Evolutionary conservation across 805 yeast species (phyloP).

Genomic region (Kregervanrija fluxuum): DNA sequence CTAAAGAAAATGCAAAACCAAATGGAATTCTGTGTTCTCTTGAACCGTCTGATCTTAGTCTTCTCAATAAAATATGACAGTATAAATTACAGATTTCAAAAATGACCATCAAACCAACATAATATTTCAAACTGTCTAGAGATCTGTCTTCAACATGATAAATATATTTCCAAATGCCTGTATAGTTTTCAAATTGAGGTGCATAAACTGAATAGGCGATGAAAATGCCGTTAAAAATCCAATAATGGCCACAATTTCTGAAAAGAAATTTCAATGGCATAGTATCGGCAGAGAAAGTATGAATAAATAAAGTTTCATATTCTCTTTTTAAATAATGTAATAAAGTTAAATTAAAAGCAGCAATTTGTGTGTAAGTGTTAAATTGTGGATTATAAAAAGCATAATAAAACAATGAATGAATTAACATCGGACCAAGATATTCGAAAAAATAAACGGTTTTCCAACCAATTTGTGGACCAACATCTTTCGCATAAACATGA

Average conservation of each 20-base stretch:
- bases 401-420: constrained; percentile 65
- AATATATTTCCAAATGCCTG: constrained; percentile 23
- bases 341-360: constrained; percentile 49
- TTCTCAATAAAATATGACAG: constrained; percentile 61
- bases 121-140: constrained; percentile 23
- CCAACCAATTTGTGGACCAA: constrained; percentile 94
- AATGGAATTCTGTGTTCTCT: constrained; percentile 64
- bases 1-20: constrained; percentile 75
- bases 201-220: constrained; percentile 28
- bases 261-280: constrained; percentile 88
- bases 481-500: constrained; percentile 66
- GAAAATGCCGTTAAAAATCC: constrained; percentile 75
- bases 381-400: constrained; percentile 29
- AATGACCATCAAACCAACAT: constrained; percentile 40
- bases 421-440: constrained; percentile 80
- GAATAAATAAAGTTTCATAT: constrained; percentile 77
- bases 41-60: constrained; percentile 47
- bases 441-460: constrained; percentile 82
- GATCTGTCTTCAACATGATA: constrained; percentile 41
- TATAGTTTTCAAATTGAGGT: constrained; percentile 19
- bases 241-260: constrained; percentile 86
- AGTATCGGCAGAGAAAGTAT: constrained; percentile 78
- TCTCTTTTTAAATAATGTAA: constrained; percentile 86
- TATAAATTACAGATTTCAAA: constrained; percentile 68
- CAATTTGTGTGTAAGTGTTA: constrained; percentile 46